Evolutionary conservation across 768 basidiomycete species (phyloP).

Genomic region (Leccinum aurantiacum): DNA sequence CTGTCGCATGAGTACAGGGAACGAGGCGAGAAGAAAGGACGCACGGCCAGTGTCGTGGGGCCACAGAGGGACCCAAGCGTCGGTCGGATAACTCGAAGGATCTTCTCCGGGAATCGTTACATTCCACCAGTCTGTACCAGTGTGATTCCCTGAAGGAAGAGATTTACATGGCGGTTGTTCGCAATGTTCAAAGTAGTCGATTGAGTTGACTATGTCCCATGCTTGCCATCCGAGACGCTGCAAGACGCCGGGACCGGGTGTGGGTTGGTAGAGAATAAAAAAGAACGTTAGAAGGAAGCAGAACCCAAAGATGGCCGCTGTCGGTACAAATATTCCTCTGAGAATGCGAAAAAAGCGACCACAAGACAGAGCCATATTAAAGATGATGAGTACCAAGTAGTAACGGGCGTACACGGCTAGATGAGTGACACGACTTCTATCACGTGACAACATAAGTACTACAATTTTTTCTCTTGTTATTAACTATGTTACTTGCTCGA

Average conservation of each 20-base stretch:
- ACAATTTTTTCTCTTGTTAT: neutral
- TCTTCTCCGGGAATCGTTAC: constrained; percentile 28
- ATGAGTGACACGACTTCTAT: too few relatives aligned
- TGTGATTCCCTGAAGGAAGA: neutral
- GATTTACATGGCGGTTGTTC: neutral
- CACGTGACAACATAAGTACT: too few relatives aligned
- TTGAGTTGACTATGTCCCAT: constrained; percentile 65
- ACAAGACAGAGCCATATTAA: constrained; percentile 33
- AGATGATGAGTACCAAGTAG: too few relatives aligned
- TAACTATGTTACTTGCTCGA: constrained; percentile 16
- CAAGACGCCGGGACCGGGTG: constrained; percentile 62
- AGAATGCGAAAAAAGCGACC: constrained; percentile 50
- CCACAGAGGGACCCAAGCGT: constrained; percentile 38
- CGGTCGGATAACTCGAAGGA: constrained; percentile 77
- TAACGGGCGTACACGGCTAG: neutral
- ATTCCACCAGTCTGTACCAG: constrained; percentile 20
- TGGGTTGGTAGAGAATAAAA: constrained; percentile 81
- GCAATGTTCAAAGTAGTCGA: constrained; percentile 5
- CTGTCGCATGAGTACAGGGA: neutral
- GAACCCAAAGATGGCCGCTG: constrained; percentile 63
- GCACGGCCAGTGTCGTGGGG: constrained; percentile 31
- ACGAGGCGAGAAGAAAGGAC: neutral
- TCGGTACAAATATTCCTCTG: constrained; percentile 56
- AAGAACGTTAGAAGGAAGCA: constrained; percentile 71
- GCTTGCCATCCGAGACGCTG: constrained; percentile 88